Evolutionary conservation across 2,329 filamentous ascomycete genomes (phyloP).

Genomic region (Colletotrichum sp.): DNA sequence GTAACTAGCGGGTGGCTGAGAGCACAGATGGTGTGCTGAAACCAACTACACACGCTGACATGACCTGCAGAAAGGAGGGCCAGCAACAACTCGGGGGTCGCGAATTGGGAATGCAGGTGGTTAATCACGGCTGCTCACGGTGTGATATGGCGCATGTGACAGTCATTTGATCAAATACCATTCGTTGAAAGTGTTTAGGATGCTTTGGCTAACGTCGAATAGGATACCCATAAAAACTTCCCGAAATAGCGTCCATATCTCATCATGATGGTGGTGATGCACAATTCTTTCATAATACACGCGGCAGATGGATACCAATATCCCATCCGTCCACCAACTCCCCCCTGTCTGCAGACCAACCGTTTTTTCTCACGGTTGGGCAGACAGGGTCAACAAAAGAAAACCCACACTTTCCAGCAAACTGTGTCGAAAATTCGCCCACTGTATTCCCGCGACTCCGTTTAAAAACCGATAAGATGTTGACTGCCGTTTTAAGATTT

Average conservation of each 20-base stretch:
- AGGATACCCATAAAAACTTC: not conserved
- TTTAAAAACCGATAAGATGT: not conserved
- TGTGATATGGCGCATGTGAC: not conserved
- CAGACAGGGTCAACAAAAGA: not conserved
- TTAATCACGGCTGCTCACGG: not conserved
- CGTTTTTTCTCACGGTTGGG: not conserved
- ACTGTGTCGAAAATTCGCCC: slow-evolving; percentile 2
- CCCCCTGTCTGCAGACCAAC: not conserved
- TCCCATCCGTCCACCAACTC: slow-evolving; percentile 8
- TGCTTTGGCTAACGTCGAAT: slow-evolving; percentile 15
- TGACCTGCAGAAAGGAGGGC: not conserved
- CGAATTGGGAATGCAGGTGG: not conserved
- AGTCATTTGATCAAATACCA: not conserved
- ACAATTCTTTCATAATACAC: slow-evolving; percentile 19
- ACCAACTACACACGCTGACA: not conserved
- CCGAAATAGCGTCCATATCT: slow-evolving; percentile 17
- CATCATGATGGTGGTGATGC: slow-evolving; percentile 16
- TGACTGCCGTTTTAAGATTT: slow-evolving; percentile 16
- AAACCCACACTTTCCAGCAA: slow-evolving; percentile 11
- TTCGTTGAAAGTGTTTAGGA: not conserved
- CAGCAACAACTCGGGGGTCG: not conserved
- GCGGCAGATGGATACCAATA: slow-evolving; percentile 6
- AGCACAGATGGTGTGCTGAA: slow-evolving; percentile 5
- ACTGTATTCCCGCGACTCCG: slow-evolving; percentile 8
- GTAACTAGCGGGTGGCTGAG: not conserved